phyloP scores from a whole-genome alignment of 1,139 yeast species.

The Saccharomyces hybrid region DNA sequence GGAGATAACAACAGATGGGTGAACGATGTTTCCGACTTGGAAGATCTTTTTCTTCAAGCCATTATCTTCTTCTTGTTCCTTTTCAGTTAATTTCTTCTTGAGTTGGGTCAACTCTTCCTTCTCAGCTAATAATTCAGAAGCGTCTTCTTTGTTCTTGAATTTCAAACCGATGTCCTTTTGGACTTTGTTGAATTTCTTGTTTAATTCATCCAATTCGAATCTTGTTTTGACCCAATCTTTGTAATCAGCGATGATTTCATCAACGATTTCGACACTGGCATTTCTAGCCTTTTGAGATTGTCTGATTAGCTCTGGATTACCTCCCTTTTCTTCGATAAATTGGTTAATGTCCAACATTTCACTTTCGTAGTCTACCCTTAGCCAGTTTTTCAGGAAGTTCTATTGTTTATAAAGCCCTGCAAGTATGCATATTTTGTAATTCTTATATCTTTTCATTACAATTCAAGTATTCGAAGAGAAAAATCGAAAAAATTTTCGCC shows the following conservation, averaged over 20 bases:
- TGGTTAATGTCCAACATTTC: conserved; percentile 83
- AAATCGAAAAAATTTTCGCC: not conserved
- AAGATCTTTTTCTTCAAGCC: conserved; percentile 72
- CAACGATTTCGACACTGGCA: conserved; percentile 87
- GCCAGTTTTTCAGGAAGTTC: not conserved
- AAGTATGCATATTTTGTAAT: not conserved
- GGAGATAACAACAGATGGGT: conserved; percentile 80
- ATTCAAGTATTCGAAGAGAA: not conserved
- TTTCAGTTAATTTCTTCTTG: conserved; percentile 57
- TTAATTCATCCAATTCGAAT: conserved; percentile 82
- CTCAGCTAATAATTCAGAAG: conserved; percentile 68
- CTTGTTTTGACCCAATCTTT: conserved; percentile 88
- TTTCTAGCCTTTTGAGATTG: conserved; percentile 91
- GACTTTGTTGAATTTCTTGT: conserved; percentile 76
- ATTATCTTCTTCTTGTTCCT: conserved; percentile 74
- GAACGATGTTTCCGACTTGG: conserved; percentile 88
- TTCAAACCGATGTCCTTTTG: conserved; percentile 91
- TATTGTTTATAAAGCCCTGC: not conserved
- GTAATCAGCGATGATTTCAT: conserved; percentile 85
- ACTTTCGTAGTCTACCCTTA: not conserved
- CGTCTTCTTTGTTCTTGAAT: conserved; percentile 92
- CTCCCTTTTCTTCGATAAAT: conserved; percentile 93
- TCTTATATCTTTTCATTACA: not conserved
- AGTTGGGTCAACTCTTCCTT: conserved; percentile 67
- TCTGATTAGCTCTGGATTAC: conserved; percentile 82